Conservation (phyloP, 2,329 filamentous ascomycete genomes). For the Tolypocladium tundrense region DNA sequence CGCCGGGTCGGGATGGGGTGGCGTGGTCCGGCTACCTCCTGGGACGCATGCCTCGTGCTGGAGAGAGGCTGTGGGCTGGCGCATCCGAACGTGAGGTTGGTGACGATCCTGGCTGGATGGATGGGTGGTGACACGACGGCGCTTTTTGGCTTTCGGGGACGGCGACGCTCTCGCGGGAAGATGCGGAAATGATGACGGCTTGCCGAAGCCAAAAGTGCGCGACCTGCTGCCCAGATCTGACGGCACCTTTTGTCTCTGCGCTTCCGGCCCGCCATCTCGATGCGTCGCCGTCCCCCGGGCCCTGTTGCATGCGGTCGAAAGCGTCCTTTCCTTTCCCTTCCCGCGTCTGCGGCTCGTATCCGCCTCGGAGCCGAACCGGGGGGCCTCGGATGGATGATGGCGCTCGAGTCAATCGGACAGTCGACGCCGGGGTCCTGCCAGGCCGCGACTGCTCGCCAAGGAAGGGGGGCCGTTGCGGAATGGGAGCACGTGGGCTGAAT, state of each 20-base stretch:
- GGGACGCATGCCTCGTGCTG: background rate
- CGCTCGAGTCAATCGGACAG: background rate
- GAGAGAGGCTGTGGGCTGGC: background rate
- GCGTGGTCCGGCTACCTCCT: no score
- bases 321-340: background rate
- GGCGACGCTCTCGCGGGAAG: background rate
- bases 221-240: background rate
- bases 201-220: background rate
- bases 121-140: background rate
- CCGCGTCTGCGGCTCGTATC: background rate
- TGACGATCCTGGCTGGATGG: background rate
- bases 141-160: background rate
- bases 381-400: background rate
- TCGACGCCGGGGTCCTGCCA: background rate
- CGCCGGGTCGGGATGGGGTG: background rate
- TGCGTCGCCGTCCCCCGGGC: background rate
- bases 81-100: background rate
- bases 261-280: background rate
- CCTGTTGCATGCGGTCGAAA: background rate
- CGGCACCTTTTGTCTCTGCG: background rate
- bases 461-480: background rate
- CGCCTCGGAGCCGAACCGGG: background rate
- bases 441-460: background rate
- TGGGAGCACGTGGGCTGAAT: background rate
- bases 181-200: background rate